Base-by-base conservation (phyloP, 106 monocot species). In the Hemerocallis citrina region DNA sequence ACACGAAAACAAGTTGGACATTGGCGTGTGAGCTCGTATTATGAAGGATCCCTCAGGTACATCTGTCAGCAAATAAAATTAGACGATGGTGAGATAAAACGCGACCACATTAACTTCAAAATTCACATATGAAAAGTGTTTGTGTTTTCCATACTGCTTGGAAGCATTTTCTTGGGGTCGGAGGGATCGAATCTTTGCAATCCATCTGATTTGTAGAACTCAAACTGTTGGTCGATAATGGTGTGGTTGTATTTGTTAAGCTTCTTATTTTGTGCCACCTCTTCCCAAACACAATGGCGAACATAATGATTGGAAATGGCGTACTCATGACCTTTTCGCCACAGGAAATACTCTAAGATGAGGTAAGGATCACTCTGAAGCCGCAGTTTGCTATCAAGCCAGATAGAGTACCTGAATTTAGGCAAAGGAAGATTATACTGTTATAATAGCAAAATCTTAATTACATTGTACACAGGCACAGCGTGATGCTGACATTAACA, bases 41-140 rank as follows among this genome's bases (percentile, higher is more conserved):
- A 93, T 93, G 69, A 89, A 93, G 42, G 93, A 93, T 31, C 93
- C 93, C 77, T 93, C 93, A 14, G 93, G 93, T 1, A 93, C 93
- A 78, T 93, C 93, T 93, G 79, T n/a, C 0, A 13, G 63, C 39
- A 25, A 59, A 20, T 28, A 61, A 13, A 38, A 6, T 5, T 38
- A 11, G 7, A 38, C 29, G n/a, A 24, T 39, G 39, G 15, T 41
- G 14, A 43, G 15, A 61, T 10, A 75, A 33, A 61, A 24, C 7
- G 34, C 68, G 2, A 34, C 3, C 62, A 16, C 31, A 30, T 13
- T n/a, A 31, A 36, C 31, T 52, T 29, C 10, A 10, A 32, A 45
- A 17, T 1, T 9, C 5, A 59, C 13, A n/a, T n/a, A n/a, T 24
- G 6, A 64, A 52, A 35, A 45, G 11, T 22, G 62, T 7, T 39